Conservation (phyloP, 108 stramenopile species). For the Skeletonema potamos region DNA sequence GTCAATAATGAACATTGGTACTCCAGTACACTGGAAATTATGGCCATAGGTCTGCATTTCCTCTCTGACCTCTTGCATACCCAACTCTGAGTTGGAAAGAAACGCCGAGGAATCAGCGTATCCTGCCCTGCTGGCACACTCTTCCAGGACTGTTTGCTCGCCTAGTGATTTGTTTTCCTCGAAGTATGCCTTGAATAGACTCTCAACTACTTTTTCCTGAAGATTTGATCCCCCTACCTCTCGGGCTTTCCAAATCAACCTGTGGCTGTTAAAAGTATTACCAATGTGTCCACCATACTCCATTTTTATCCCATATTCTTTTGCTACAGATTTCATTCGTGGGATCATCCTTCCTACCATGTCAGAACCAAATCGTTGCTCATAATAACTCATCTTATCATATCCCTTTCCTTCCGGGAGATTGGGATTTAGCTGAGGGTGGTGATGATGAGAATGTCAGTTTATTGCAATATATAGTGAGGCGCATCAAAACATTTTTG, state of each 20-base stretch:
- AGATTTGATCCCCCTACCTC: slow-evolving; percentile 41
- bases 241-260: slow-evolving; percentile 46
- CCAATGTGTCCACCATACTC: slow-evolving; percentile 42
- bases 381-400: slow-evolving; percentile 44
- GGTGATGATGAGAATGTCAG: not conserved
- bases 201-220: slow-evolving; percentile 44
- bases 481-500: not conserved
- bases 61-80: slow-evolving; percentile 19
- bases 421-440: slow-evolving; percentile 18
- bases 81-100: slow-evolving; percentile 15
- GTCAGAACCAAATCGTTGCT: slow-evolving; percentile 27
- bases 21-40: slow-evolving; percentile 38
- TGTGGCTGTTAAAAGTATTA: slow-evolving; percentile 45
- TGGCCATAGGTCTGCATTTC: slow-evolving; percentile 40
- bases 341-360: slow-evolving; percentile 38
- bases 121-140: slow-evolving; percentile 33
- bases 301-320: slow-evolving; percentile 39
- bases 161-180: slow-evolving; percentile 45
- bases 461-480: not conserved
- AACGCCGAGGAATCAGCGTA: slow-evolving; percentile 9
- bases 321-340: slow-evolving; percentile 39
- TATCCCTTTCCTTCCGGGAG: slow-evolving; percentile 32
- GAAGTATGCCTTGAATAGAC: slow-evolving; percentile 45
- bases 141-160: slow-evolving; percentile 22
- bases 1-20: slow-evolving; percentile 49